Conservation (phyloP, 2,329 filamentous ascomycete species). For the Ampelomyces quisqualis region DNA sequence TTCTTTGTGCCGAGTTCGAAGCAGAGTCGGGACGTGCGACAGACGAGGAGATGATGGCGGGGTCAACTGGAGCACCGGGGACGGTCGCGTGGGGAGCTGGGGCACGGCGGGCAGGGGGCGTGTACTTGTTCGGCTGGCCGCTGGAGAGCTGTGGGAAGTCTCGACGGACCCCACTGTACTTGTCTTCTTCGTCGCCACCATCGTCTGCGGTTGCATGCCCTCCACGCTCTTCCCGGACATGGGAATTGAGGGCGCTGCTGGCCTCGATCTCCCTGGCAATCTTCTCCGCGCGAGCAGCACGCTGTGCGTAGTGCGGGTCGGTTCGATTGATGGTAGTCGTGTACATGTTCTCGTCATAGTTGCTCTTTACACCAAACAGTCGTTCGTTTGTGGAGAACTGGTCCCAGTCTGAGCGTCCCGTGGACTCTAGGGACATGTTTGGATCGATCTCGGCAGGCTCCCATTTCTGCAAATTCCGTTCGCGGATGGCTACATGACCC, state of each 20-base stretch:
- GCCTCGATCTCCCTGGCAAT: constrained; percentile 89
- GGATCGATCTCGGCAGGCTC: constrained; percentile 64
- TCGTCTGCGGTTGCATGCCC: constrained; percentile 64
- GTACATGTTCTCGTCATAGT: constrained; percentile 93
- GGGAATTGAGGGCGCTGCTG: constrained; percentile 70
- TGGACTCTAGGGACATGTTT: constrained; percentile 70
- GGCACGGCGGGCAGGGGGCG: constrained; percentile 81
- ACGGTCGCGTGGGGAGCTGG: constrained; percentile 73
- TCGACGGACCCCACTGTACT: constrained; percentile 92
- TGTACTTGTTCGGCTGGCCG: constrained; percentile 72
- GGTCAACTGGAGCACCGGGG: constrained; percentile 75
- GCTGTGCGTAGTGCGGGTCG: constrained; percentile 77
- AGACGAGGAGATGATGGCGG: constrained; percentile 88
- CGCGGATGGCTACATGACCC: constrained; percentile 65
- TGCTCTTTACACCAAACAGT: constrained; percentile 82
- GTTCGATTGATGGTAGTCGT: constrained; percentile 86
- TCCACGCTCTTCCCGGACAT: constrained; percentile 87
- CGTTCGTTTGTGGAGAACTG: constrained; percentile 90
- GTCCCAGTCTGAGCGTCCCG: constrained; percentile 66
- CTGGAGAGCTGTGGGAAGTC: constrained; percentile 66
- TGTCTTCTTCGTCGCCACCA: constrained; percentile 82
- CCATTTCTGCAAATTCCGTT: constrained; percentile 81
- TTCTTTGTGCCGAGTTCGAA: constrained; percentile 25
- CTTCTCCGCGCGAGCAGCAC: constrained; percentile 71
- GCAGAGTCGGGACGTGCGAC: constrained; percentile 56